Evolutionary conservation across 352 stramenopile genomes (phyloP).

Genomic region (Phytophthora agathidicida): DNA sequence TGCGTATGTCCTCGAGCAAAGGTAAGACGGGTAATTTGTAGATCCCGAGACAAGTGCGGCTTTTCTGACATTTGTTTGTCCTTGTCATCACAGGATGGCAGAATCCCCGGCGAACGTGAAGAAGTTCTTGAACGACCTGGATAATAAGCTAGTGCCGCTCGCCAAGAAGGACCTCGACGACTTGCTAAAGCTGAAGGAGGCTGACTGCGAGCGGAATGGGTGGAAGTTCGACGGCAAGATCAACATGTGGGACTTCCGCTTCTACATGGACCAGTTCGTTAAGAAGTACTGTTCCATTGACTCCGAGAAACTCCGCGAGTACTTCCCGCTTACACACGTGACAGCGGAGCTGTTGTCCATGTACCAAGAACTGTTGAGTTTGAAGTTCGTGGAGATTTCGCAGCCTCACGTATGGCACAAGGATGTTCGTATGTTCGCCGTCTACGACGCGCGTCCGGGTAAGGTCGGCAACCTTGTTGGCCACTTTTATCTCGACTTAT

Average conservation of each 20-base stretch:
- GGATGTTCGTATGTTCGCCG: constrained; percentile 88
- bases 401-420: constrained; percentile 88
- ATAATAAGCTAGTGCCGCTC: constrained; percentile 79
- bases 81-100: constrained; percentile 64
- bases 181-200: constrained; percentile 77
- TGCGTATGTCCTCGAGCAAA: constrained; percentile 83
- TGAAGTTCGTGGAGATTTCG: constrained; percentile 86
- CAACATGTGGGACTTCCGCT: constrained; percentile 92
- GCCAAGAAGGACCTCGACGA: constrained; percentile 77
- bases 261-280: constrained; percentile 89
- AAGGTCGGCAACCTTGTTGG: constrained; percentile 70
- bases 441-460: constrained; percentile 70
- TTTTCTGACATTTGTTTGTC: constrained; percentile 4
- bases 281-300: constrained; percentile 91
- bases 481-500: constrained; percentile 91
- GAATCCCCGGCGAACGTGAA: constrained; percentile 63
- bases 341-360: constrained; percentile 84
- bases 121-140: constrained; percentile 73
- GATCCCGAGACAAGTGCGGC: not conserved
- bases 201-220: constrained; percentile 54
- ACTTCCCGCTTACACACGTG: constrained; percentile 89
- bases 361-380: constrained; percentile 88
- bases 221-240: constrained; percentile 85
- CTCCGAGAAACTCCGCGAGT: constrained; percentile 85
- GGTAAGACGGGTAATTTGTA: constrained; percentile 37